Evolutionary conservation across 352 stramenopile genomes (phyloP).

Genomic region (Pythium monospermum): DNA sequence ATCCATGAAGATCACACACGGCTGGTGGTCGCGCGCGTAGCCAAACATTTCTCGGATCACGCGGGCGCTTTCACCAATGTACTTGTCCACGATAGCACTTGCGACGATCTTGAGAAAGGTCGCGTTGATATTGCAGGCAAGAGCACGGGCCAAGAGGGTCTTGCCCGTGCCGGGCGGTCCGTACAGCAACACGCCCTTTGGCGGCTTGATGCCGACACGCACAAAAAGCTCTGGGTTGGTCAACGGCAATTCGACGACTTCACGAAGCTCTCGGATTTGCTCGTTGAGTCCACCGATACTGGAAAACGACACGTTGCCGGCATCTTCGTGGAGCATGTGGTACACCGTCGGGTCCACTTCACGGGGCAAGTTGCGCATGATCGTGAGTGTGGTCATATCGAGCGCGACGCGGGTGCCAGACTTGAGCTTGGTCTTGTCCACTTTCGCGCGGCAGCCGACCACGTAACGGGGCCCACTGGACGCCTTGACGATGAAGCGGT

Average conservation of each 20-base stretch:
- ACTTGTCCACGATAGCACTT: slow-evolving; percentile 99
- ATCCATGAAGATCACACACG: slow-evolving; percentile 99
- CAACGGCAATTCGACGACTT: slow-evolving; percentile 98
- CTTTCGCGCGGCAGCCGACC: slow-evolving; percentile 94
- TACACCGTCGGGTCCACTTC: slow-evolving; percentile 99
- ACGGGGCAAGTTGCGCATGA: slow-evolving; percentile 97
- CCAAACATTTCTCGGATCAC: slow-evolving; percentile 99
- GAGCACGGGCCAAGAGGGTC: slow-evolving; percentile 96
- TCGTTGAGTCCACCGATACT: slow-evolving; percentile 99
- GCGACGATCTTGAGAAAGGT: slow-evolving; percentile 99
- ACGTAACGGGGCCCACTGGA: slow-evolving; percentile 98
- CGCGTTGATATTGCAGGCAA: slow-evolving; percentile 98
- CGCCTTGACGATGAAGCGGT: slow-evolving; percentile 99
- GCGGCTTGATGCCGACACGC: slow-evolving; percentile 97
- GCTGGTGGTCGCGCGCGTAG: slow-evolving; percentile 95
- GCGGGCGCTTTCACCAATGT: slow-evolving; percentile 99
- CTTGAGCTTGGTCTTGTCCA: slow-evolving; percentile 95
- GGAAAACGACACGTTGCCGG: slow-evolving; percentile 95
- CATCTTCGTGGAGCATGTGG: slow-evolving; percentile 99
- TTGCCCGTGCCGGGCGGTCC: slow-evolving; percentile 99
- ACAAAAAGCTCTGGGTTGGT: slow-evolving; percentile 99
- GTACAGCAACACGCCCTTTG: slow-evolving; percentile 97
- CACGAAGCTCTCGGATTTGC: slow-evolving; percentile 96
- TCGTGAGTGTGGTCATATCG: slow-evolving; percentile 99
- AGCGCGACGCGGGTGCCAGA: slow-evolving; percentile 96